These are phyloP conservation scores for Tetrahymena elliotti DNA, from an alignment of 73 alveolate species.

Conservation along the genomic window DNA sequence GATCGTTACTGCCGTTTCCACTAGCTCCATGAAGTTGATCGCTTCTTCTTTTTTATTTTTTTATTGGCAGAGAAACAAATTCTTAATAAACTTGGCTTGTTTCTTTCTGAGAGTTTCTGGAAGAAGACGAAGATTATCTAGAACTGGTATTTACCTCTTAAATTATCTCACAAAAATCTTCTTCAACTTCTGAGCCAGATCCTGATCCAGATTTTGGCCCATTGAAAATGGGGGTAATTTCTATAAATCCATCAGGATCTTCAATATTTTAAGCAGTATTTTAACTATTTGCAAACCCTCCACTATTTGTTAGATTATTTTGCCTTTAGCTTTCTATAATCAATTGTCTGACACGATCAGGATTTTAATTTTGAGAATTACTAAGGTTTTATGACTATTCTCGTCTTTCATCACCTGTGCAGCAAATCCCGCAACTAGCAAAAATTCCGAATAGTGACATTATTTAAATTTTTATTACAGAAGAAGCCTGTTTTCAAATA, in stretches of 20 bases:
- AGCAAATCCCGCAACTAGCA: neutral
- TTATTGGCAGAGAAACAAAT: neutral
- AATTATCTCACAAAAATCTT: neutral
- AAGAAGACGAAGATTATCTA: neutral
- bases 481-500: neutral
- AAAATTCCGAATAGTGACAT: neutral
- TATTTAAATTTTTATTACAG: neutral
- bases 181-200: neutral
- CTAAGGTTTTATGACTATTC: neutral
- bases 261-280: neutral
- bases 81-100: neutral
- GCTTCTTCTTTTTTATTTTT: neutral
- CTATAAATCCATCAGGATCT: neutral
- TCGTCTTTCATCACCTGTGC: neutral
- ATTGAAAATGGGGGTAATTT: neutral
- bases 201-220: neutral
- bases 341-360: neutral
- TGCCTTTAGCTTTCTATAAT: neutral
- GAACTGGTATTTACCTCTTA: neutral
- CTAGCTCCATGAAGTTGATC: neutral
- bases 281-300: neutral
- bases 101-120: neutral
- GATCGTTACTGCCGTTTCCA: neutral
- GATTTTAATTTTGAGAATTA: neutral
- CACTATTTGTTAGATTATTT: neutral